Conservation (phyloP, 306 rosid species). For the Rosa rugosa region DNA sequence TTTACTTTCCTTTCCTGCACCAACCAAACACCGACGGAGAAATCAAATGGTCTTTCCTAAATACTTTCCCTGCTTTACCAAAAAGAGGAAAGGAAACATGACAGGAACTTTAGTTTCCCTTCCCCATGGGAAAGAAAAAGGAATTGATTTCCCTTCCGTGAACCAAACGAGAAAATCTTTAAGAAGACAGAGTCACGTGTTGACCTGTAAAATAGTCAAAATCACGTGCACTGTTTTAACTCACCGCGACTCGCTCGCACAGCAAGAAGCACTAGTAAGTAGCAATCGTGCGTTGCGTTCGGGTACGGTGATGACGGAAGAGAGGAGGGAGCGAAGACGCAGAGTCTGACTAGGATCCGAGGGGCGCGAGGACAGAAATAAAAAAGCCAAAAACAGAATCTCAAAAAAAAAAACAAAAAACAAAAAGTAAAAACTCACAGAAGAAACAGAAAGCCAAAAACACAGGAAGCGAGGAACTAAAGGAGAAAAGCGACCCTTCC, state of each 20-base stretch:
- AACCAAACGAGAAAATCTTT: no score
- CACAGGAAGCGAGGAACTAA: neutral
- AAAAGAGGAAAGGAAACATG: no score
- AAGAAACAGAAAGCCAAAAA: neutral
- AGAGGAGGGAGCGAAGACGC: neutral
- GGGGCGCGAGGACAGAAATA: slow-evolving; percentile 18
- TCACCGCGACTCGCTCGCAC: neutral
- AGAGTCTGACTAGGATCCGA: slow-evolving; percentile 5
- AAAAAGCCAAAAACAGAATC: slow-evolving; percentile 3
- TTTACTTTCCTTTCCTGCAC: no score
- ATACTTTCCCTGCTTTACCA: no score
- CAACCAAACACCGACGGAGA: no score
- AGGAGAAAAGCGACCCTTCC: neutral
- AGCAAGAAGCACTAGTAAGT: neutral
- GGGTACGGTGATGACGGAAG: slow-evolving; percentile 1
- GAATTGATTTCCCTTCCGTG: no score
- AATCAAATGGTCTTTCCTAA: no score
- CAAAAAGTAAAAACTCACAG: neutral
- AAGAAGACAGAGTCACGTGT: neutral
- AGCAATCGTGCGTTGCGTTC: slow-evolving; percentile 1
- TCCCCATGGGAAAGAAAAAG: no score
- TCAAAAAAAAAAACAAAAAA: neutral
- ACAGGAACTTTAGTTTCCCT: no score
- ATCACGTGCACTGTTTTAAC: slow-evolving; percentile 1
- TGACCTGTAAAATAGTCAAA: neutral